These are phyloP conservation scores for Cladophialophora carrionii DNA, from an alignment of 2,329 filamentous ascomycete genomes.

Conservation along the genomic window DNA sequence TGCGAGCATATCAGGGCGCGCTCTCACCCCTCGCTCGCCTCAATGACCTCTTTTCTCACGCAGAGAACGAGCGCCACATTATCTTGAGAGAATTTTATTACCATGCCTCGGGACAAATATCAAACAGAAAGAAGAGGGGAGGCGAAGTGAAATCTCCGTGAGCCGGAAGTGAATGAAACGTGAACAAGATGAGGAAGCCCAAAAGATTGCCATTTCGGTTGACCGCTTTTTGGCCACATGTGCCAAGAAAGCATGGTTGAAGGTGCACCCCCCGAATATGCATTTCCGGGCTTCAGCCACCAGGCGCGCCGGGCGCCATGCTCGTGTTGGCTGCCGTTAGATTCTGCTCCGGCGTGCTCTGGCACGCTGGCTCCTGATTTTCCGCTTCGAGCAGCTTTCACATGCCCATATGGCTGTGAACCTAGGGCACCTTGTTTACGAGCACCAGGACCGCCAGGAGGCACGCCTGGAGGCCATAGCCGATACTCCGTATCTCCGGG, in stretches of 20 bases:
- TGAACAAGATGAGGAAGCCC: background rate
- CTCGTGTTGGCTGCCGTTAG: background rate
- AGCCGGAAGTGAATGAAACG: background rate
- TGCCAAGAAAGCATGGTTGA: background rate
- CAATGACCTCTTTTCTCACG: background rate
- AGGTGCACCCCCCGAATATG: background rate
- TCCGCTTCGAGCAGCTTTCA: background rate
- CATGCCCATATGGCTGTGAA: background rate
- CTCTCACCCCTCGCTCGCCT: background rate
- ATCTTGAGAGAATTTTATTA: background rate
- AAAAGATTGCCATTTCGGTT: background rate
- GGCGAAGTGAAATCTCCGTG: background rate
- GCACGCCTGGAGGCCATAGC: background rate
- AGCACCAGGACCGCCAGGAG: background rate
- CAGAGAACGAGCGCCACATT: background rate
- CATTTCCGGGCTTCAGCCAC: background rate
- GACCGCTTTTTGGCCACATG: background rate
- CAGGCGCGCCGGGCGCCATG: background rate
- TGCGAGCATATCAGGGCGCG: background rate
- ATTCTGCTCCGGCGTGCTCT: too few species aligned
- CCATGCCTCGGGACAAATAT: too few species aligned
- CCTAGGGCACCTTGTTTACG: background rate
- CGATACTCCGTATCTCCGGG: background rate
- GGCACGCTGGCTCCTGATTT: background rate
- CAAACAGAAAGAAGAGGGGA: background rate